These are phyloP conservation scores for Dothiorella sarmentorum DNA, from an alignment of 2,329 filamentous ascomycete genomes.

Conservation along the genomic window DNA sequence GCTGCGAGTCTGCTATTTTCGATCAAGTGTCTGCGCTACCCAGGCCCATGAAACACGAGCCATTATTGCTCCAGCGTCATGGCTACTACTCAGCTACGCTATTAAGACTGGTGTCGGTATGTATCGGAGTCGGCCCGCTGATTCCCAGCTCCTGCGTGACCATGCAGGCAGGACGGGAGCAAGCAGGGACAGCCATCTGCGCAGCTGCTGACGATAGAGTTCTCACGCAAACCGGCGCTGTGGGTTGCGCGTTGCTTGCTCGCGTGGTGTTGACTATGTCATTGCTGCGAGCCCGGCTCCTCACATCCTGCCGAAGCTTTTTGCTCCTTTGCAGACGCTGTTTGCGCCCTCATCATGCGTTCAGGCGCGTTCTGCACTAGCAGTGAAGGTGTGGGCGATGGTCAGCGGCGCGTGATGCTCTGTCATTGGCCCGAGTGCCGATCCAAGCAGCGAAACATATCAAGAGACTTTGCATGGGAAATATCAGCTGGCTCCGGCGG, in stretches of 20 bases:
- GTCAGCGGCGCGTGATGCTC: constrained; percentile 12
- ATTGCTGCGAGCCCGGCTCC: not conserved
- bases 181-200: not conserved
- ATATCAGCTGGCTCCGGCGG: constrained; percentile 8
- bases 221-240: not conserved
- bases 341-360: not conserved
- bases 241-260: not conserved
- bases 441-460: not conserved
- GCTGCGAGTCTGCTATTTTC: constrained; percentile 16
- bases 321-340: not conserved
- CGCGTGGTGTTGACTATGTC: not conserved
- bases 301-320: not conserved
- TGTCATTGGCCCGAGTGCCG: constrained; percentile 1
- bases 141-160: not conserved
- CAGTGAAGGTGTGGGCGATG: not conserved
- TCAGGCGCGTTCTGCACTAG: not conserved
- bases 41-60: not conserved
- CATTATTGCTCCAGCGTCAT: not conserved
- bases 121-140: not conserved
- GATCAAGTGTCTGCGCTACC: constrained; percentile 8
- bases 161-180: not conserved
- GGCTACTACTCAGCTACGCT: not conserved
- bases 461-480: not conserved
- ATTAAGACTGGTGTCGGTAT: not conserved
- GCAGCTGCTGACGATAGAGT: not conserved